Evolutionary conservation across 306 rosid species (phyloP).

Genomic region (Cucurbita ficifolia): DNA sequence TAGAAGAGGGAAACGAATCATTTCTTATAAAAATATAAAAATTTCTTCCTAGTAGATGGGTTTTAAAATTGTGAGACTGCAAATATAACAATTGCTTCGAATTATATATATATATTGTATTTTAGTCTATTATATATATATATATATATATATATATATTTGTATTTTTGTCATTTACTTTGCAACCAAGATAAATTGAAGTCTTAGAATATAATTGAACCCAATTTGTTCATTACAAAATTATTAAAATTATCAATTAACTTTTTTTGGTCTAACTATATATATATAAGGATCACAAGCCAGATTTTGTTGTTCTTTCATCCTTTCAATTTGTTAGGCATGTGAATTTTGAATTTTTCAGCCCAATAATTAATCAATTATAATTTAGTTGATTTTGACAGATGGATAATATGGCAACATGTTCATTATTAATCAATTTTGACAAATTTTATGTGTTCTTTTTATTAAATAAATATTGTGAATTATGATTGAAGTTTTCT

Average conservation of each 20-base stretch:
- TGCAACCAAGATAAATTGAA: background rate
- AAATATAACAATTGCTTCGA: no score
- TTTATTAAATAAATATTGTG: background rate
- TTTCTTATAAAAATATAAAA: no score
- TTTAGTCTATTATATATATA: no score
- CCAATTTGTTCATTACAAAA: background rate
- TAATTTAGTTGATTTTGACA: background rate
- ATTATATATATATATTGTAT: no score
- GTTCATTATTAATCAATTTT: background rate
- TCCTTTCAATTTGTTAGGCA: background rate
- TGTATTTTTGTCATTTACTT: background rate
- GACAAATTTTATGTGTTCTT: background rate
- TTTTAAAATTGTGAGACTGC: no score
- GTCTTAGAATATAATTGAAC: background rate
- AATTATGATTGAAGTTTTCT: background rate
- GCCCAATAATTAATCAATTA: background rate
- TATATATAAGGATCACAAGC: background rate
- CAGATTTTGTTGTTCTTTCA: background rate
- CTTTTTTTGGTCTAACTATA: background rate
- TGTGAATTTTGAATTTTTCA: conserved; percentile 3
- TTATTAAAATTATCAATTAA: background rate
- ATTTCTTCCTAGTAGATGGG: no score
- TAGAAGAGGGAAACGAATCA: fast-evolving
- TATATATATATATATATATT: no score
- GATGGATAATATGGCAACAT: background rate